Evolutionary conservation across 2,329 filamentous ascomycete species (phyloP).

Genomic region (Calonectria hongkongensis): DNA sequence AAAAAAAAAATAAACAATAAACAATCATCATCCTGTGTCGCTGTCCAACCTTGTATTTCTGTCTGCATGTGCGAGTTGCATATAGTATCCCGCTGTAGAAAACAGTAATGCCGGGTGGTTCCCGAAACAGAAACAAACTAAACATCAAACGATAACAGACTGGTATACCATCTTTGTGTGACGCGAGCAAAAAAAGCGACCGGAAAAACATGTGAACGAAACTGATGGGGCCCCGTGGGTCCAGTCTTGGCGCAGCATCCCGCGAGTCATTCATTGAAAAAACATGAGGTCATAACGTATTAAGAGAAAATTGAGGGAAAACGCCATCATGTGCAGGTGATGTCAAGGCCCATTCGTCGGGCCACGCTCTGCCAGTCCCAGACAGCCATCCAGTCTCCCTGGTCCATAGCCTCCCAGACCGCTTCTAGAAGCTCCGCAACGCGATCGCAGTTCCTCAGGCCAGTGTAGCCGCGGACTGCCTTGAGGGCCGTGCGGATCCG

Average conservation of each 20-base stretch:
- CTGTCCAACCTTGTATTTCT: conserved; percentile 28
- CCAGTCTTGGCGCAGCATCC: conserved; percentile 17
- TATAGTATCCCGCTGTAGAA: conserved; percentile 18
- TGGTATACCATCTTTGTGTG: conserved; percentile 40
- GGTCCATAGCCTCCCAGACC: conserved; percentile 76
- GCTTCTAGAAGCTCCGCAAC: conserved; percentile 73
- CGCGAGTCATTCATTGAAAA: conserved; percentile 29
- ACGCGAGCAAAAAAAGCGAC: conserved; percentile 13
- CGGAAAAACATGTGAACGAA: conserved; percentile 31
- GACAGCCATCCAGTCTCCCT: conserved; percentile 73
- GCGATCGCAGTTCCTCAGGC: conserved; percentile 74
- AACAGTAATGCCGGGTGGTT: conserved; percentile 20
- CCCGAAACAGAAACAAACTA: conserved; percentile 26
- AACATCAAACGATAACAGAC: conserved; percentile 40
- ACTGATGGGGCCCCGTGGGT: conserved; percentile 4
- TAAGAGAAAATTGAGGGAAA: conserved; percentile 40
- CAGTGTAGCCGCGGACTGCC: conserved; percentile 74
- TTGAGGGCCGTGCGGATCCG: conserved; percentile 70
- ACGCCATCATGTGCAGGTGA: conserved; percentile 68
- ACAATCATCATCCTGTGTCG: conserved; percentile 21
- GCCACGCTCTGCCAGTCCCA: conserved; percentile 81
- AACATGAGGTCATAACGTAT: conserved; percentile 37
- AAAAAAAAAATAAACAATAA: not conserved
- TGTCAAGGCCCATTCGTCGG: conserved; percentile 71
- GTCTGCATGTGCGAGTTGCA: conserved; percentile 18